A percentile compares a stretch with the other conserved stretches of the same genome.
These are phyloP conservation scores for Cladosporium colombiae DNA, from an alignment of 2,329 filamentous ascomycete species.

Conservation along the genomic window DNA sequence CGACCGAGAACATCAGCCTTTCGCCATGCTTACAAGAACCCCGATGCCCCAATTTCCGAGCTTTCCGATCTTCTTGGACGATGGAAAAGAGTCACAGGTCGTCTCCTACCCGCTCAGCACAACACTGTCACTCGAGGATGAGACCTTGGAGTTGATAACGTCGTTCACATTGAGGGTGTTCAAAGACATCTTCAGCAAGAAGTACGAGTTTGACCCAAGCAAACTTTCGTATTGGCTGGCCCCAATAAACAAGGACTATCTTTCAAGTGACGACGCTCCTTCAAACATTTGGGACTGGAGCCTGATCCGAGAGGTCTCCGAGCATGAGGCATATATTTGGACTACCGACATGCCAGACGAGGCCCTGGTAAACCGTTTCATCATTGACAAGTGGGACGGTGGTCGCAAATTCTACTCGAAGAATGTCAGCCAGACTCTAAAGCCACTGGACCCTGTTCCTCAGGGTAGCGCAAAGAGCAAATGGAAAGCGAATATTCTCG, in stretches of 20 bases:
- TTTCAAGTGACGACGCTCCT: constrained; percentile 2
- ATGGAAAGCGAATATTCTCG: constrained; percentile 66
- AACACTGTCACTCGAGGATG: constrained; percentile 50
- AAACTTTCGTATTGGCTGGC: constrained; percentile 83
- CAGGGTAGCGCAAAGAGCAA: constrained; percentile 48
- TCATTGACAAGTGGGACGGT: constrained; percentile 60
- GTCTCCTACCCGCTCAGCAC: constrained; percentile 25
- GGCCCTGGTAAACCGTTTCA: constrained; percentile 52
- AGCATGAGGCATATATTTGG: constrained; percentile 49
- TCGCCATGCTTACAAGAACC: constrained; percentile 71
- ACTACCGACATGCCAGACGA: constrained; percentile 41
- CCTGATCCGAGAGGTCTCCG: constrained; percentile 48
- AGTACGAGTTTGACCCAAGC: constrained; percentile 63
- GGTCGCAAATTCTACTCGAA: constrained; percentile 59
- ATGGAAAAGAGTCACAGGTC: constrained; percentile 61
- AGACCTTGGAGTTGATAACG: constrained; percentile 59
- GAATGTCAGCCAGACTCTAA: constrained; percentile 53
- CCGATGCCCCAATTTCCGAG: constrained; percentile 63
- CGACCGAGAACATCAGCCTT: constrained; percentile 59
- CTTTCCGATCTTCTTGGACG: constrained; percentile 73
- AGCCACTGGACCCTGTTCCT: constrained; percentile 66
- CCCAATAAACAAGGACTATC: constrained; percentile 46
- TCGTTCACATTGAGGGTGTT: constrained; percentile 76
- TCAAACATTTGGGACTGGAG: constrained; percentile 59
- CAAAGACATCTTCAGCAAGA: constrained; percentile 85